These are phyloP conservation scores for Singerocomus inundabilis DNA, from an alignment of 1,284 basidiomycete species.

Conservation along the genomic window DNA sequence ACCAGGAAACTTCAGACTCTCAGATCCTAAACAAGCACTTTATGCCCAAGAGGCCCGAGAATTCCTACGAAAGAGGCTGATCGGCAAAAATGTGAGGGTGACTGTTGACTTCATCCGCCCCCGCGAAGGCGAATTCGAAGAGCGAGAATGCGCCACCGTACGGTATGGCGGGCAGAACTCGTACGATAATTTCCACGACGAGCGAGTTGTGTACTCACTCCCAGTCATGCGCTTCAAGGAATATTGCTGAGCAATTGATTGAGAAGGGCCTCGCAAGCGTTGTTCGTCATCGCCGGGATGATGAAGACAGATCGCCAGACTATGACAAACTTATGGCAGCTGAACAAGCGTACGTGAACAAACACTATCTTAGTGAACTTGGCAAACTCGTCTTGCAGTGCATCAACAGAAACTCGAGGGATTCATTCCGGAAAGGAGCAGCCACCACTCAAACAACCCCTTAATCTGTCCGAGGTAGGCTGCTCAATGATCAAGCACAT, in stretches of 20 bases:
- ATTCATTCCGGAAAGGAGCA: conserved; percentile 93
- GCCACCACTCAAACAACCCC: conserved; percentile 63
- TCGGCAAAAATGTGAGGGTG: conserved; percentile 87
- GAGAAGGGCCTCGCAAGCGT: conserved; percentile 91
- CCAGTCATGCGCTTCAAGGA: conserved; percentile 46
- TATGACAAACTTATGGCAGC: conserved; percentile 95
- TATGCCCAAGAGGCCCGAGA: conserved; percentile 92
- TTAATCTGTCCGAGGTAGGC: conserved; percentile 83
- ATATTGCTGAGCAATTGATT: conserved; percentile 89
- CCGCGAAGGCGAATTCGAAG: conserved; percentile 91
- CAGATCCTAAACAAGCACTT: conserved; percentile 85
- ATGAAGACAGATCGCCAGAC: conserved; percentile 92
- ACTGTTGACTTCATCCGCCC: conserved; percentile 88
- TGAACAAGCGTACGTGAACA: conserved; percentile 73
- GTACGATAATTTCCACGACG: conserved; percentile 41
- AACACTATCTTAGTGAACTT: background rate
- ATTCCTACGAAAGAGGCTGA: conserved; percentile 86
- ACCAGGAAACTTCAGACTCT: conserved; percentile 44
- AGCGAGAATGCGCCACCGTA: conserved; percentile 87
- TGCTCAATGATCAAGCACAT: background rate
- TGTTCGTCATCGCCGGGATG: conserved; percentile 90
- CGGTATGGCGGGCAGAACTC: conserved; percentile 77
- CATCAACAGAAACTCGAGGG: conserved; percentile 77
- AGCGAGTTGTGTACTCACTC: conserved; percentile 5
- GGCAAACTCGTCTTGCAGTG: conserved; percentile 44